phyloP scores from a whole-genome alignment of 1,139 yeast genomes.

The Meyerozyma smithsonii region DNA sequence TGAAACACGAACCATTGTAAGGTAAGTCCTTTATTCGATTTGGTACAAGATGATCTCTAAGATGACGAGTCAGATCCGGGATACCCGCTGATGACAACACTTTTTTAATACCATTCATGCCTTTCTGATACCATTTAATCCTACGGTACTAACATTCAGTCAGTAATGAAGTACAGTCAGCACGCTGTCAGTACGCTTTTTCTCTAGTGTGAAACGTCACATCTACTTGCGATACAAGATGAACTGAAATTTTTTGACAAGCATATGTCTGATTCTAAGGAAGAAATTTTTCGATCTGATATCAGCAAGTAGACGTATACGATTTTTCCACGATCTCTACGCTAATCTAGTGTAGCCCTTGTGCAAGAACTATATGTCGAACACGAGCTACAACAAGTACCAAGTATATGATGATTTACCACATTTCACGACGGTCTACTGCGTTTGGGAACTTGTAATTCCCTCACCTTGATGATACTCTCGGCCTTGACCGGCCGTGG shows the following conservation, averaged over 20 bases:
- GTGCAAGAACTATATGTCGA: neutral
- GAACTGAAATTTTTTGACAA: conserved; percentile 64
- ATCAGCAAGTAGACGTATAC: neutral
- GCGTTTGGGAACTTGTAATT: conserved; percentile 75
- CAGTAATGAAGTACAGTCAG: too few relatives aligned
- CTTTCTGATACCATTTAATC: conserved; percentile 67
- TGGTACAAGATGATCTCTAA: conserved; percentile 62
- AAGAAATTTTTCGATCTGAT: conserved; percentile 42
- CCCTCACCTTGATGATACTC: conserved; percentile 82
- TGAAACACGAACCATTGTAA: neutral
- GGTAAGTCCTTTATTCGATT: conserved; percentile 1
- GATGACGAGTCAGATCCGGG: conserved; percentile 99
- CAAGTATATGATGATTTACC: conserved; percentile 86
- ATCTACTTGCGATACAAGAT: conserved; percentile 42
- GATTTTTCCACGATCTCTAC: conserved; percentile 1
- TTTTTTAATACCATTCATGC: conserved; percentile 94
- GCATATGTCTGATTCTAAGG: conserved; percentile 94
- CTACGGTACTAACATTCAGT: too few relatives aligned
- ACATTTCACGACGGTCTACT: conserved; percentile 99
- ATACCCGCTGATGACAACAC: conserved; percentile 89
- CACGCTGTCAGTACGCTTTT: conserved; percentile 2
- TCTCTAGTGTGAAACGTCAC: neutral
- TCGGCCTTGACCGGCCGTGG: conserved; percentile 99
- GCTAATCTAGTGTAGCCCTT: conserved; percentile 1
- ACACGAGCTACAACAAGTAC: neutral